phyloP scores from a whole-genome alignment of 768 basidiomycete species.

The Lactifluus pinguis region DNA sequence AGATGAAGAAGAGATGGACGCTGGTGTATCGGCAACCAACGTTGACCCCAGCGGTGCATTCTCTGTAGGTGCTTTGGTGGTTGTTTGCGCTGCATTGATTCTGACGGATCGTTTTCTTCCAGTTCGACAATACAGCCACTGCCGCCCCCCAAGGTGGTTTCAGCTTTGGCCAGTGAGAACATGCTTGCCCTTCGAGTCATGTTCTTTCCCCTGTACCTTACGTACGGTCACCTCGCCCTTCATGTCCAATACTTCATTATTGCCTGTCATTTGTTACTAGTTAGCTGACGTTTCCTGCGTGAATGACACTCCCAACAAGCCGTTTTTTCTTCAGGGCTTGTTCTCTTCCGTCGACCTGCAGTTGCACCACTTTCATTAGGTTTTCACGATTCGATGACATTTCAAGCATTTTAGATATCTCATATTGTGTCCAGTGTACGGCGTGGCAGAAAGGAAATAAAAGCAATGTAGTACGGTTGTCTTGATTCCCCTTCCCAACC shows the following conservation, averaged over 20 bases:
- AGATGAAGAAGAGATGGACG: slow-evolving; percentile 89
- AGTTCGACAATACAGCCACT: slow-evolving; percentile 72
- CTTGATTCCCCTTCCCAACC: not conserved
- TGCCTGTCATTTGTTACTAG: slow-evolving; percentile 12
- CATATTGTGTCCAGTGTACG: slow-evolving; percentile 10
- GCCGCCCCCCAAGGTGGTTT: slow-evolving; percentile 95
- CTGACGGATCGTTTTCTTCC: slow-evolving; percentile 2
- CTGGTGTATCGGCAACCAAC: slow-evolving; percentile 66
- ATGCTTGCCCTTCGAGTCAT: not conserved
- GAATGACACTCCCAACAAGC: slow-evolving; percentile 15
- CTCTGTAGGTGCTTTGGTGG: slow-evolving; percentile 41
- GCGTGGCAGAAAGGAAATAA: slow-evolving; percentile 4
- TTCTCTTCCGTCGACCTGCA: slow-evolving; percentile 4
- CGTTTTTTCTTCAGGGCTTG: not conserved
- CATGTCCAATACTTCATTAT: slow-evolving; percentile 13
- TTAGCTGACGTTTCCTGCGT: slow-evolving; percentile 7
- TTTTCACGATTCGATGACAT: slow-evolving; percentile 13
- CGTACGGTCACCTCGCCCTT: slow-evolving; percentile 5
- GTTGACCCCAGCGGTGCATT: slow-evolving; percentile 68
- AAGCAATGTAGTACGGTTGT: slow-evolving; percentile 8
- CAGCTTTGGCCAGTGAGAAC: slow-evolving; percentile 71
- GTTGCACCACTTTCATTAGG: not conserved
- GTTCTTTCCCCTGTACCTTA: not conserved
- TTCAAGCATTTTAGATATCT: slow-evolving; percentile 19
- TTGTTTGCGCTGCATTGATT: not conserved